phyloP scores from a whole-genome alignment of 2,329 filamentous ascomycete genomes.

The Diaporthe helianthi region DNA sequence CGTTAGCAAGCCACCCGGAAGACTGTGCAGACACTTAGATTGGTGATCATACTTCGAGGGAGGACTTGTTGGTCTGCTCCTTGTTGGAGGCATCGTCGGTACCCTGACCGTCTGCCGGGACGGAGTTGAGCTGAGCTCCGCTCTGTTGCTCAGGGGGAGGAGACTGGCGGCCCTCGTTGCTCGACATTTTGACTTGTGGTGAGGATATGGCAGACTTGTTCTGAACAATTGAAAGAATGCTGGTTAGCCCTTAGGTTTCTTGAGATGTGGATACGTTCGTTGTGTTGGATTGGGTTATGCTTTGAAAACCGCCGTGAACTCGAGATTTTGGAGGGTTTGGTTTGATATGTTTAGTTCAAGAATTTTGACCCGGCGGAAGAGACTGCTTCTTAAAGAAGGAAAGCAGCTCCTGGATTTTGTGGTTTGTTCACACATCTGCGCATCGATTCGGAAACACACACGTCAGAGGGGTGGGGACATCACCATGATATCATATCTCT shows the following conservation, averaged over 20 bases:
- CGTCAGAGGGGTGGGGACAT: slow-evolving; percentile 21
- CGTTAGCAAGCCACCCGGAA: slow-evolving; percentile 32
- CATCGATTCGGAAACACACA: slow-evolving; percentile 8
- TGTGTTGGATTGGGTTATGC: not conserved
- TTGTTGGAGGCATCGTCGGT: slow-evolving; percentile 63
- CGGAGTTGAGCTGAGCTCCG: slow-evolving; percentile 67
- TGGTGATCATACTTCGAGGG: slow-evolving; percentile 53
- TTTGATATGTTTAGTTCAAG: not conserved
- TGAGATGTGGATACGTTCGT: not conserved
- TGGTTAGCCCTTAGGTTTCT: not conserved
- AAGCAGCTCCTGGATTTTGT: not conserved
- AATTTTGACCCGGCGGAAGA: not conserved
- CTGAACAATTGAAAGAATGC: not conserved
- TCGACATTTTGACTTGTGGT: slow-evolving; percentile 63
- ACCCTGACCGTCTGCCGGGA: slow-evolving; percentile 64
- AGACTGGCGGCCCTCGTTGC: slow-evolving; percentile 73
- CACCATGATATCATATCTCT: slow-evolving; percentile 22
- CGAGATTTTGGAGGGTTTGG: not conserved
- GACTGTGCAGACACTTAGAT: not conserved
- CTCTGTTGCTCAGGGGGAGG: slow-evolving; percentile 74
- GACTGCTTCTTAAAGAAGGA: not conserved
- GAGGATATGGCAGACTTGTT: not conserved
- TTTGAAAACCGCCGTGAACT: not conserved
- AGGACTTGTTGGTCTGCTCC: slow-evolving; percentile 57
- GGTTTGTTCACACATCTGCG: not conserved